A percentile compares a stretch with the other conserved stretches of the same genome.
Evolutionary conservation across 371 early-diverging fungal genomes (phyloP).

Genomic region (Mucor lusitanicus): DNA sequence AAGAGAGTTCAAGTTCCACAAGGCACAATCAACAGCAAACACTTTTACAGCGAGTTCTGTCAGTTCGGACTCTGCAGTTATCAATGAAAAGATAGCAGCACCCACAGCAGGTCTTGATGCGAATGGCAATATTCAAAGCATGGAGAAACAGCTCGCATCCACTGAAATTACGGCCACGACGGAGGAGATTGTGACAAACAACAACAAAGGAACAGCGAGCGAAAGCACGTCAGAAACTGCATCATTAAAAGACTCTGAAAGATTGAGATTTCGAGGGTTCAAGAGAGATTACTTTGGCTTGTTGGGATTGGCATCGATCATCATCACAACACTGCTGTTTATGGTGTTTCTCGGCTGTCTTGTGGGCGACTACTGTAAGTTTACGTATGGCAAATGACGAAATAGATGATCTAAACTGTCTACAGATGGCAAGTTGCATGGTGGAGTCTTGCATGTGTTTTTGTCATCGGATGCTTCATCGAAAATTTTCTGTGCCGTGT

Average conservation of each 20-base stretch:
- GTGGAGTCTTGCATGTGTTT: slow-evolving; percentile 43
- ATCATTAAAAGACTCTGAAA: slow-evolving; percentile 41
- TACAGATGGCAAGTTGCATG: slow-evolving; percentile 43
- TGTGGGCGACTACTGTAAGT: slow-evolving; percentile 72
- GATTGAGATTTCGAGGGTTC: slow-evolving; percentile 67
- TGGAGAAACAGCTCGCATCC: slow-evolving; percentile 13
- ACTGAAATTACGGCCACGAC: not conserved
- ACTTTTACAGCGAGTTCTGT: not conserved
- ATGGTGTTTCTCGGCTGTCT: slow-evolving; percentile 65
- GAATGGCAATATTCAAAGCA: not conserved
- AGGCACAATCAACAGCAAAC: not conserved
- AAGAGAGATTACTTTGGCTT: slow-evolving; percentile 55
- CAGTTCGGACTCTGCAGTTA: not conserved
- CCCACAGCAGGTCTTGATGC: not conserved
- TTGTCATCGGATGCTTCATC: slow-evolving; percentile 57
- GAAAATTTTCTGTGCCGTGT: slow-evolving; percentile 62
- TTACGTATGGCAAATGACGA: not conserved
- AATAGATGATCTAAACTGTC: not conserved
- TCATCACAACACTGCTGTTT: slow-evolving; percentile 60
- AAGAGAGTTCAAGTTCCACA: slow-evolving; percentile 13
- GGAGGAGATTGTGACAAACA: not conserved
- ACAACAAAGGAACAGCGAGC: not conserved
- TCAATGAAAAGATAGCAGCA: not conserved
- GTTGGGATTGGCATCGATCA: slow-evolving; percentile 51
- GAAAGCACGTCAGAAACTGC: slow-evolving; percentile 18